phyloP scores from a whole-genome alignment of 1,139 yeast species.

The Magnusiomyces sp. region DNA sequence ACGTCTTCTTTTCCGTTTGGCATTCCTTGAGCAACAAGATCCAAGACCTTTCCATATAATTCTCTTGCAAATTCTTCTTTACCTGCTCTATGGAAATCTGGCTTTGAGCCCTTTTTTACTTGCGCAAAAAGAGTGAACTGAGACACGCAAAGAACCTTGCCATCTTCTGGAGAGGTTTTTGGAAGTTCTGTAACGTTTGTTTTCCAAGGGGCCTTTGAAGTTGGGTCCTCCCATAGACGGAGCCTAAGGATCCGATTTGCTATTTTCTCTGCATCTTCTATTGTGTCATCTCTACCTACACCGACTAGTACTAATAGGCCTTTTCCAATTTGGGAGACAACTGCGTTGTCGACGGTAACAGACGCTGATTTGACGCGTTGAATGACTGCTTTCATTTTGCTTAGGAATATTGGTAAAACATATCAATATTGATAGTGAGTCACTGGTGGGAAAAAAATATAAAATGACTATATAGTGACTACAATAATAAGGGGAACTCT shows the following conservation, averaged over 20 bases:
- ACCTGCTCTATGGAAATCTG: slow-evolving; percentile 87
- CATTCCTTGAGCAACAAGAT: slow-evolving; percentile 38
- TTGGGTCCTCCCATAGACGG: slow-evolving; percentile 62
- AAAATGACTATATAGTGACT: neutral
- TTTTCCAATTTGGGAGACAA: slow-evolving; percentile 56
- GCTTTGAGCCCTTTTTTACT: slow-evolving; percentile 82
- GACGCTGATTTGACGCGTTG: slow-evolving; percentile 84
- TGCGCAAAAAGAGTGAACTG: slow-evolving; percentile 85
- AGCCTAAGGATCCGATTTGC: slow-evolving; percentile 59
- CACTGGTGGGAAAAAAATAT: neutral
- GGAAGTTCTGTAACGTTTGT: slow-evolving; percentile 37
- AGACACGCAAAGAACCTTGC: slow-evolving; percentile 43
- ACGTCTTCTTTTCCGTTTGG: slow-evolving; percentile 53
- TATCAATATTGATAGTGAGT: neutral
- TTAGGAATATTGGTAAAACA: neutral
- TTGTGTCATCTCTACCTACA: slow-evolving; percentile 65
- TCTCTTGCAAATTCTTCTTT: slow-evolving; percentile 63
- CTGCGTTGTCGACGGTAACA: slow-evolving; percentile 64
- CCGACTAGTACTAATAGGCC: slow-evolving; percentile 84
- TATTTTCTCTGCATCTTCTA: slow-evolving; percentile 58
- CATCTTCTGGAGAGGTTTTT: neutral
- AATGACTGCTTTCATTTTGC: slow-evolving; percentile 70
- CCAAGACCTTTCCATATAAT: slow-evolving; percentile 56
- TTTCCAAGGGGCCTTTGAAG: slow-evolving; percentile 54
- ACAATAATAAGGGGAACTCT: neutral